Conservation (phyloP, 2,329 filamentous ascomycete genomes). For the Colletotrichum liaoningense region DNA sequence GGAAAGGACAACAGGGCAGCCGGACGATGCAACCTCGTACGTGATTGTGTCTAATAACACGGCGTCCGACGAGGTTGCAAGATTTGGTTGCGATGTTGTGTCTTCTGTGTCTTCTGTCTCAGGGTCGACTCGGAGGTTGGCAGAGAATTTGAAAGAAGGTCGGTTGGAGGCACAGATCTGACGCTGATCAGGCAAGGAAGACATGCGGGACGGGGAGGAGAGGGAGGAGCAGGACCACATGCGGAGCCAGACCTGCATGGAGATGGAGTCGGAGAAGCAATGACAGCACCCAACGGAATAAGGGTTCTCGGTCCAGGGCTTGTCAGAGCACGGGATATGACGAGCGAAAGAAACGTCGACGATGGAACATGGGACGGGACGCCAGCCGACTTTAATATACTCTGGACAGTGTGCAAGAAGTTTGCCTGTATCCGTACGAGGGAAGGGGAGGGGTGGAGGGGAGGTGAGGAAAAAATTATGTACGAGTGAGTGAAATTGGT, state of each 20-base stretch:
- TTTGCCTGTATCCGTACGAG: not conserved
- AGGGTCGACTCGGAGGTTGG: constrained; percentile 15
- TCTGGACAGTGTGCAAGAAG: constrained; percentile 14
- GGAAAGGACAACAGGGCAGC: constrained; percentile 4
- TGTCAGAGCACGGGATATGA: not conserved
- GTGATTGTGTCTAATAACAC: constrained; percentile 36
- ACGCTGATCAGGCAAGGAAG: constrained; percentile 35
- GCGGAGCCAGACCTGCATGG: constrained; percentile 33
- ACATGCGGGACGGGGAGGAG: constrained; percentile 34
- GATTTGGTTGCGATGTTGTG: constrained; percentile 10
- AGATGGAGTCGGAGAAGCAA: constrained; percentile 35
- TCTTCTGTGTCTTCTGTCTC: constrained; percentile 11
- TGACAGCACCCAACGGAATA: constrained; percentile 27
- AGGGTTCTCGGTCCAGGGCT: constrained; percentile 19
- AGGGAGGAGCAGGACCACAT: constrained; percentile 30
- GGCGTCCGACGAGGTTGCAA: constrained; percentile 17
- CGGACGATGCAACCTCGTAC: constrained; percentile 7
- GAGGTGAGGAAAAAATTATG: not conserved
- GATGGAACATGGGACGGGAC: constrained; percentile 16
- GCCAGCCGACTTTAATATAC: constrained; percentile 31
- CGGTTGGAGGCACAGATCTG: constrained; percentile 24
- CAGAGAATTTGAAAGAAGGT: constrained; percentile 29
- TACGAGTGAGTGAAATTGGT: constrained; percentile 18
- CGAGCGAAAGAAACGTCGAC: not conserved
- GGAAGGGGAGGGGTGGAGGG: not conserved